These are phyloP conservation scores for Termitomyces sp. DNA, from an alignment of 768 basidiomycete genomes.

Conservation along the genomic window DNA sequence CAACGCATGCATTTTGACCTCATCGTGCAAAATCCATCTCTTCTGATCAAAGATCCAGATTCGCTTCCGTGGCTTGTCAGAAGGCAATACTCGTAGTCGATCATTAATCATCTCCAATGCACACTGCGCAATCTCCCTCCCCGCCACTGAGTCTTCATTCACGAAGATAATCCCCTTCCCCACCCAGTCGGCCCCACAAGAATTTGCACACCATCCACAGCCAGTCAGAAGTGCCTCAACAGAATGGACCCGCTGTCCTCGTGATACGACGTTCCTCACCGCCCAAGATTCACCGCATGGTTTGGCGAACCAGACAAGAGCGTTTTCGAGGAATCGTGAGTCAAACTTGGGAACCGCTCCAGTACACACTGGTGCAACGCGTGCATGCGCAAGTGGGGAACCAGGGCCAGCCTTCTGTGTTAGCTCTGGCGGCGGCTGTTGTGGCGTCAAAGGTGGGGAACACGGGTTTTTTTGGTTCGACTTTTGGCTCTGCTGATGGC, in stretches of 20 bases:
- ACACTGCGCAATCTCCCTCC: constrained; percentile 9
- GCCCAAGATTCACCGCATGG: constrained; percentile 12
- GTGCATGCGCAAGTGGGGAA: background rate
- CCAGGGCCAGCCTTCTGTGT: background rate
- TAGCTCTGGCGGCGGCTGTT: background rate
- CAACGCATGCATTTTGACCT: background rate
- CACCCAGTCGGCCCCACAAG: constrained; percentile 8
- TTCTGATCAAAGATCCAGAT: constrained; percentile 15
- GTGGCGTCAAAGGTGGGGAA: constrained; percentile 2
- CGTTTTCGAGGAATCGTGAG: constrained; percentile 9
- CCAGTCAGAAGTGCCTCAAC: constrained; percentile 41
- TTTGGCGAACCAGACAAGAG: constrained; percentile 27
- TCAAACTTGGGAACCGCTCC: background rate
- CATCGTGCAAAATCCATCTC: constrained; percentile 1
- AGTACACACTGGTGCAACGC: background rate
- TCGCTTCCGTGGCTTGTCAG: constrained; percentile 4
- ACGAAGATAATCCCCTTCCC: constrained; percentile 34
- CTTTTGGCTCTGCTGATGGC: background rate
- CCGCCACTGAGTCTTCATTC: constrained; percentile 19
- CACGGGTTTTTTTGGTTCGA: background rate
- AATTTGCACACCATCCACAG: constrained; percentile 35
- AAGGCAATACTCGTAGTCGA: background rate
- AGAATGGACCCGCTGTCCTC: constrained; percentile 30
- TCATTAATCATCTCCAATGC: constrained; percentile 10
- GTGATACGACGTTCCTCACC: constrained; percentile 28